Evolutionary conservation across 139 green algal species (phyloP), one percentile per base, ranked within the genome.

Genomic region (Parachlorella kessleri): DNA sequence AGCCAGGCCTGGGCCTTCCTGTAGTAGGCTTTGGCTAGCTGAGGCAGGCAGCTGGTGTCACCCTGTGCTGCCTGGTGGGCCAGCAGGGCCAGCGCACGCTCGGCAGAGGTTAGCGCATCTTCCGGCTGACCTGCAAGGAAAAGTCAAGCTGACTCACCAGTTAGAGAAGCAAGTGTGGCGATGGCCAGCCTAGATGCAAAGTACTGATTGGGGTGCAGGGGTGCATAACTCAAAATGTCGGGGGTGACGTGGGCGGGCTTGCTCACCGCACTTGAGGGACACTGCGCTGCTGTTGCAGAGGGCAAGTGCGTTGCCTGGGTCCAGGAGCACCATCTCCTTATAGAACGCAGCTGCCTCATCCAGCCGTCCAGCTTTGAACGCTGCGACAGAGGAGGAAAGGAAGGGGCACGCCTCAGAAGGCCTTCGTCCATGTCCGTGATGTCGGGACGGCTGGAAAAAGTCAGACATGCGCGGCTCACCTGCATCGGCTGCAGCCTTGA

Each of bases 211-310:
- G n/a, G n/a, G n/a, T n/a, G n/a, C n/a, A n/a, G n/a, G n/a, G n/a
- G n/a, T n/a, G n/a, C n/a, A n/a, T n/a, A n/a, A n/a, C n/a, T n/a
- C n/a, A n/a, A n/a, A n/a, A n/a, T n/a, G n/a, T n/a, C n/a, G n/a
- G n/a, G n/a, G n/a, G n/a, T n/a, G n/a, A n/a, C n/a, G n/a, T n/a
- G n/a, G 8, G 65, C 66, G 14, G 48, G 55, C 5, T 32, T 64
- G 66, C 75, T 54, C 37, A 85, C 80, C 80, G n/a, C 68, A 37
- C 55, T 78, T 85, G 32, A 85, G 66, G 6, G 67, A 73, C 28
- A 66, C 66, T n/a, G 81, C 41, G 66, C 80, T 85, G 41, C 63
- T 32, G 65, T 85, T 85, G 64, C 73, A 73, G 55, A 79, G 53
- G 9, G 72, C 64, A 3, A 48, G 37, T 2, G 42, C 69, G 32